Conservation (phyloP, 129 eudicot species). For the Calendula officinalis region DNA sequence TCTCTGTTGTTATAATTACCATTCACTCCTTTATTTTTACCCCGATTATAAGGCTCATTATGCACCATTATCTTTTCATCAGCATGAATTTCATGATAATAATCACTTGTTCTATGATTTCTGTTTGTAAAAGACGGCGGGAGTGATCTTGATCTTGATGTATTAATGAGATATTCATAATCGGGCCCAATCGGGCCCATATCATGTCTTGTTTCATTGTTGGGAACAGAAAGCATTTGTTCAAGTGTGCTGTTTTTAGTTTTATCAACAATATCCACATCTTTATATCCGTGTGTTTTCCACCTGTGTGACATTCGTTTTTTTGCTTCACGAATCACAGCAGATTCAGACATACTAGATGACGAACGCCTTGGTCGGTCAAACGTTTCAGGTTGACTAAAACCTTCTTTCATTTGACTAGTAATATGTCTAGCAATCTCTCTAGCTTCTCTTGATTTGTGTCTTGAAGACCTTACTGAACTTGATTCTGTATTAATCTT, state of each 20-base stretch:
- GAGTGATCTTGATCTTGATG: conserved; percentile 10
- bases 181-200: conserved; percentile 5
- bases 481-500: conserved; percentile 23
- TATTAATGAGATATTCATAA: conserved; percentile 31
- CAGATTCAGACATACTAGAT: conserved; percentile 46
- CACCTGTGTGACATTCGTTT: conserved; percentile 76
- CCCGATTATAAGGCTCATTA: conserved; percentile 19
- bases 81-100: conserved; percentile 36
- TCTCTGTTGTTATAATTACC: conserved; percentile 25
- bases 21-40: conserved; percentile 40
- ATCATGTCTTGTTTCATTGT: conserved; percentile 28
- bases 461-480: conserved; percentile 36
- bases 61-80: conserved; percentile 41
- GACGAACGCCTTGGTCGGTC: conserved; percentile 31
- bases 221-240: conserved; percentile 79
- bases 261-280: conserved; percentile 39
- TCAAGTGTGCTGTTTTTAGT: conserved; percentile 50
- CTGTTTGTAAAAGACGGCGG: not conserved
- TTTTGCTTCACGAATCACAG: conserved; percentile 71
- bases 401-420: conserved; percentile 49
- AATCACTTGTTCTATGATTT: conserved; percentile 38
- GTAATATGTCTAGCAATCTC: conserved; percentile 57
- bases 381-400: not conserved
- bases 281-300: conserved; percentile 53
- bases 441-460: conserved; percentile 61